A percentile compares a stretch with the other conserved stretches of the same genome.
phyloP scores from a whole-genome alignment of 768 basidiomycete species.

The Jaapia argillacea region DNA sequence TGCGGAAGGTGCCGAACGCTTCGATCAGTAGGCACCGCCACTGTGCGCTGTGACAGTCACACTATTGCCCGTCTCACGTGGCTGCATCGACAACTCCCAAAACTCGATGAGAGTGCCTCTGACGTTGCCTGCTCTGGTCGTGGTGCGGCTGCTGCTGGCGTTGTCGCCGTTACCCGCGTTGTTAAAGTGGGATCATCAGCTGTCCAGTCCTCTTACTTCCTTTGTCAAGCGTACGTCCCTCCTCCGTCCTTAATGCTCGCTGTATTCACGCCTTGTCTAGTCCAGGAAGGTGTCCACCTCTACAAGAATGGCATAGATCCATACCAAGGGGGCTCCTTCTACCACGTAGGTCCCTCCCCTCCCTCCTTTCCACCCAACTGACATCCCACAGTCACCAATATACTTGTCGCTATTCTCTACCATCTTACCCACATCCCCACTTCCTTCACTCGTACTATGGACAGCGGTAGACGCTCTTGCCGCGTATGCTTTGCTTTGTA shows the following conservation, averaged over 20 bases:
- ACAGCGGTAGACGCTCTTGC: conserved; percentile 54
- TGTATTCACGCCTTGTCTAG: conserved; percentile 30
- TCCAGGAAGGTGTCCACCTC: conserved; percentile 85
- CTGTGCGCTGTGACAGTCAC: background rate
- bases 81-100: too few relatives aligned
- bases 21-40: too few relatives aligned
- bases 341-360: conserved; percentile 51
- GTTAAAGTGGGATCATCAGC: conserved; percentile 69
- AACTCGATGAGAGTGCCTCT: too few relatives aligned
- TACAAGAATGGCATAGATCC: conserved; percentile 72
- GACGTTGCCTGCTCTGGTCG: too few relatives aligned
- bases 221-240: conserved; percentile 24
- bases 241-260: background rate
- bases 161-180: conserved; percentile 77
- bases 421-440: conserved; percentile 43
- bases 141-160: conserved; percentile 73
- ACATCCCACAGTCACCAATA: conserved; percentile 58
- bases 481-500: conserved; percentile 57
- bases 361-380: background rate
- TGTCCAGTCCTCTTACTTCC: too few relatives aligned
- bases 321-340: conserved; percentile 78
- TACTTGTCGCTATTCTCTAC: conserved; percentile 69
- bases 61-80: too few relatives aligned
- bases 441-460: conserved; percentile 53
- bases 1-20: too few relatives aligned